A percentile compares a stretch with the other conserved stretches of the same genome.
phyloP scores from a whole-genome alignment of 441 rosid species.

The Euphorbia celastroides region DNA sequence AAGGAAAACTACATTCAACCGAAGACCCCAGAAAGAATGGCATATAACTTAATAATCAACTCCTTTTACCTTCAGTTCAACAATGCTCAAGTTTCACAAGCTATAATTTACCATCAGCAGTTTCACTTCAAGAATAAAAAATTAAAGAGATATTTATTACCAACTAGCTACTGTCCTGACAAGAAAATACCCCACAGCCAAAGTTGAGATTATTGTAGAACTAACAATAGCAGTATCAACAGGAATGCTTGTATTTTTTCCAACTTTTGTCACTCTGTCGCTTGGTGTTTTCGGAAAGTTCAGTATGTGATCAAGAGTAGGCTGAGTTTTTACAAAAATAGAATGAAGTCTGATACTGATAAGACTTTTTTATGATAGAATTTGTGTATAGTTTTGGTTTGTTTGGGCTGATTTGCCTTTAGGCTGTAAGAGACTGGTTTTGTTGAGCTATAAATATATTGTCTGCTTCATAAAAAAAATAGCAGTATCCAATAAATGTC shows the following conservation, averaged over 20 bases:
- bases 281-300: too few relatives aligned
- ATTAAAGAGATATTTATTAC: not conserved
- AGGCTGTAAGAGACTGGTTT: too few relatives aligned
- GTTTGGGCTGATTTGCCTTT: too few relatives aligned
- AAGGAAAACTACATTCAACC: not conserved
- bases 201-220: constrained; percentile 2
- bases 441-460: not conserved
- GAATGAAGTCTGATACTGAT: too few relatives aligned
- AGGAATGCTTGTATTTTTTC: too few relatives aligned
- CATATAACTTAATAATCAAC: not conserved
- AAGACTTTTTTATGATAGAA: too few relatives aligned
- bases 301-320: too few relatives aligned
- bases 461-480: too few relatives aligned
- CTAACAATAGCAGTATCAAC: not conserved
- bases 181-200: not conserved
- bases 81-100: not conserved
- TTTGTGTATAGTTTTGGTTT: too few relatives aligned
- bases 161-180: not conserved
- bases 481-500: too few relatives aligned
- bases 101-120: not conserved
- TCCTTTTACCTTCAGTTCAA: not conserved
- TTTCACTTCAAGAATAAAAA: not conserved
- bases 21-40: not conserved
- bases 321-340: too few relatives aligned
- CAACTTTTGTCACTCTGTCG: too few relatives aligned